Conservation (phyloP, 306 rosid genomes). For the Lupinus albus region DNA sequence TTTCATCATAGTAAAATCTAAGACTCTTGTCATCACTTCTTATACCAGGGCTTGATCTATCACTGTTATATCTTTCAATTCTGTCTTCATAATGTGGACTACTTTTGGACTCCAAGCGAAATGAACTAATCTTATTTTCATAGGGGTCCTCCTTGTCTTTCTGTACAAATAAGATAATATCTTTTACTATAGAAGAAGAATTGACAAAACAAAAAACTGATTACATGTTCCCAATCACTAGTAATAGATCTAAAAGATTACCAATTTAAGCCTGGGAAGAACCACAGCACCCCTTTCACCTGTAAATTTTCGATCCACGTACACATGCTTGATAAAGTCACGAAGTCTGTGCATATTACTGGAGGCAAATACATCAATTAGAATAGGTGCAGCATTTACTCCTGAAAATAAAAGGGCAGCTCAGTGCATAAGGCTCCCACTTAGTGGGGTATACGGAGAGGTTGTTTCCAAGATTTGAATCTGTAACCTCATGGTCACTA, state of each 20-base stretch:
- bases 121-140: conserved; percentile 44
- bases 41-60: conserved; percentile 49
- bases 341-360: conserved; percentile 71
- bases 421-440: too few species aligned
- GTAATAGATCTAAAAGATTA: conserved; percentile 39
- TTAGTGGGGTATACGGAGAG: too few species aligned
- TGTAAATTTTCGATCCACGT: conserved; percentile 64
- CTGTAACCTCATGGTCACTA: too few species aligned
- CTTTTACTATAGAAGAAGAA: not conserved
- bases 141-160: conserved; percentile 51
- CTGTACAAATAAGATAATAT: conserved; percentile 47
- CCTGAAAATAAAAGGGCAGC: not conserved
- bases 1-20: conserved; percentile 67
- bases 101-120: conserved; percentile 45
- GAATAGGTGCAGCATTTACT: conserved; percentile 25
- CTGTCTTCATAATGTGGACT: conserved; percentile 40
- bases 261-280: conserved; percentile 65
- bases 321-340: conserved; percentile 74
- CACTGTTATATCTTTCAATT: conserved; percentile 23
- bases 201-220: conserved; percentile 16
- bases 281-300: conserved; percentile 57
- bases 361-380: conserved; percentile 48
- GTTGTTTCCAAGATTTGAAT: too few species aligned
- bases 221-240: not conserved
- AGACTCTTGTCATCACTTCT: conserved; percentile 44